These are phyloP conservation scores for Apiospora hydei DNA, from an alignment of 2,329 filamentous ascomycete genomes.

Conservation along the genomic window DNA sequence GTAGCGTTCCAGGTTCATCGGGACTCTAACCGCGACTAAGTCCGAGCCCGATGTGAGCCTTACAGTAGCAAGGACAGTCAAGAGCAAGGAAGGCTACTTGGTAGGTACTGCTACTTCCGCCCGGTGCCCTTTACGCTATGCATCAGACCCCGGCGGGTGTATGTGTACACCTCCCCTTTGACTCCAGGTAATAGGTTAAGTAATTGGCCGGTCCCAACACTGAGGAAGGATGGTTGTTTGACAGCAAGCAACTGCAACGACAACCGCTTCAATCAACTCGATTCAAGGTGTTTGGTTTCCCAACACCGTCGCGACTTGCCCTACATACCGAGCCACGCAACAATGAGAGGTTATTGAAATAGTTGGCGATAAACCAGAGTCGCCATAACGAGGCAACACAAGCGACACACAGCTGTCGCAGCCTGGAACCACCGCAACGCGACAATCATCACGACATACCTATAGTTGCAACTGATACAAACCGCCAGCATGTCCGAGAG, in stretches of 20 bases:
- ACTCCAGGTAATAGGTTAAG: neutral
- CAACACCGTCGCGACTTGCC: neutral
- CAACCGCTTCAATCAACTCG: neutral
- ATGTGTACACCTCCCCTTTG: conserved; percentile 5
- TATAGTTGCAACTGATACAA: neutral
- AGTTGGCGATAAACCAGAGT: neutral
- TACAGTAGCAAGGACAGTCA: neutral
- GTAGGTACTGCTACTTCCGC: neutral
- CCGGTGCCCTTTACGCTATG: neutral
- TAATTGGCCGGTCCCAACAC: conserved; percentile 6
- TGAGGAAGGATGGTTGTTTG: neutral
- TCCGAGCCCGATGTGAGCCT: neutral
- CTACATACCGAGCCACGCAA: neutral
- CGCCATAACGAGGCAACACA: neutral
- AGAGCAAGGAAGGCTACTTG: neutral
- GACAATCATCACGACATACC: neutral
- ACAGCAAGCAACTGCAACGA: neutral
- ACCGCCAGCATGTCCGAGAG: conserved; percentile 65
- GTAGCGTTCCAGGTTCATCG: conserved; percentile 6
- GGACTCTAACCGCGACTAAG: conserved; percentile 17
- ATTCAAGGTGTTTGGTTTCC: neutral
- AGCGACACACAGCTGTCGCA: neutral
- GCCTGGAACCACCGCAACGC: neutral
- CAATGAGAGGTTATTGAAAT: neutral
- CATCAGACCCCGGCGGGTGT: neutral